Percentiles rank a stretch among this genome's conserved stretches.
These are phyloP conservation scores for Zizania latifolia DNA, from an alignment of 176 grass and related monocot species.

Conservation along the genomic window DNA sequence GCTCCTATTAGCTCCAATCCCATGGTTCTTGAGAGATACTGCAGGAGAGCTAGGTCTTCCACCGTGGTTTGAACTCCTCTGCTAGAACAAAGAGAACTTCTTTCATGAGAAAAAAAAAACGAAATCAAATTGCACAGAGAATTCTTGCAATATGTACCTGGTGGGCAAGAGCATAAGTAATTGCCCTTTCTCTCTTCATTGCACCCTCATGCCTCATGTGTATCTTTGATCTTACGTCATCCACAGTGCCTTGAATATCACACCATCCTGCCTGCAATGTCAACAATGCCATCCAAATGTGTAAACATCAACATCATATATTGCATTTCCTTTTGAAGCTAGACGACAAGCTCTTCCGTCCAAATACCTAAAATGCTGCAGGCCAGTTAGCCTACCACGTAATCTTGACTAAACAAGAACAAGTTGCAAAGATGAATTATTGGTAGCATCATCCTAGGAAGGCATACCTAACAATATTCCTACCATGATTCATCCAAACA, in stretches of 20 bases:
- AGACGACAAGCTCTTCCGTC: not conserved
- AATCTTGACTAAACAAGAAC: not conserved
- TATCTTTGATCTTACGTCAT: slow-evolving; percentile 64
- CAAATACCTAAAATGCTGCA: not conserved
- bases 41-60: slow-evolving; percentile 40
- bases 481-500: not conserved
- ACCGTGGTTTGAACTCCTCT: slow-evolving; percentile 37
- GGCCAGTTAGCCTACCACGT: not conserved
- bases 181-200: slow-evolving; percentile 67
- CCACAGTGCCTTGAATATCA: slow-evolving; percentile 59
- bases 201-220: slow-evolving; percentile 77
- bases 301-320: not conserved
- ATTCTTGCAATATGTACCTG: slow-evolving; percentile 42
- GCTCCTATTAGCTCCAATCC: slow-evolving; percentile 26
- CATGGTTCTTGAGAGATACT: slow-evolving; percentile 41
- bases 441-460: not conserved
- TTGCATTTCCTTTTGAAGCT: not conserved
- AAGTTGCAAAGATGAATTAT: not conserved
- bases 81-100: slow-evolving; percentile 6
- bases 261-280: slow-evolving; percentile 76
- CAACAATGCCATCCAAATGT: slow-evolving; percentile 9
- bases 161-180: slow-evolving; percentile 67
- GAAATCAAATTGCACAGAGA: not conserved
- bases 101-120: not conserved
- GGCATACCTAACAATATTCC: slow-evolving; percentile 4